phyloP scores from a whole-genome alignment of 2,329 filamentous ascomycete species.

The Cryphonectria nitschkei region DNA sequence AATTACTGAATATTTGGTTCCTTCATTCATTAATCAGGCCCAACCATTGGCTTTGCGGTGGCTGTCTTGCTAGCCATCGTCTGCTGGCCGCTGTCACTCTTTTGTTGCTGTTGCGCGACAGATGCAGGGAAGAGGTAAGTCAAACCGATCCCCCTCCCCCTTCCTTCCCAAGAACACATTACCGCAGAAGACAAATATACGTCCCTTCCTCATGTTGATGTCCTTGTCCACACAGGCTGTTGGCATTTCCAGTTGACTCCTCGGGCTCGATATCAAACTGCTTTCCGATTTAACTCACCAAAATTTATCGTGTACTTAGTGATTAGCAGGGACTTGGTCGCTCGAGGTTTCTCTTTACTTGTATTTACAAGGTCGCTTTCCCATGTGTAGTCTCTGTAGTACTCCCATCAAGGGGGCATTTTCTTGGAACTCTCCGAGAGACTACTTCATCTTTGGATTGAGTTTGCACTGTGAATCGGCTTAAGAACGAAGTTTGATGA shows the following conservation, averaged over 20 bases:
- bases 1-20: background rate
- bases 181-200: background rate
- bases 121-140: slow-evolving; percentile 27
- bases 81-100: slow-evolving; percentile 25
- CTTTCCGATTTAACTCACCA: slow-evolving; percentile 24
- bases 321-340: background rate
- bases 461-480: too few species aligned
- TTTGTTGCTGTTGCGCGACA: slow-evolving; percentile 25
- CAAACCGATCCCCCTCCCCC: background rate
- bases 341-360: background rate
- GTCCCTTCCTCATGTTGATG: background rate
- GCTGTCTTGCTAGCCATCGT: slow-evolving; percentile 25
- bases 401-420: too few species aligned
- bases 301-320: background rate
- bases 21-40: slow-evolving; percentile 6
- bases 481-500: too few species aligned
- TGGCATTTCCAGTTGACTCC: slow-evolving; percentile 23
- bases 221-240: background rate
- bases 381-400: background rate
- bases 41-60: slow-evolving; percentile 24
- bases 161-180: background rate
- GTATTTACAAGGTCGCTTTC: background rate
- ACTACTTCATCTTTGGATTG: too few species aligned
- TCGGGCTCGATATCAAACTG: slow-evolving; percentile 24
- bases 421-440: too few species aligned